Conservation (phyloP, 2,329 filamentous ascomycete species). For the Bisporella sp. region DNA sequence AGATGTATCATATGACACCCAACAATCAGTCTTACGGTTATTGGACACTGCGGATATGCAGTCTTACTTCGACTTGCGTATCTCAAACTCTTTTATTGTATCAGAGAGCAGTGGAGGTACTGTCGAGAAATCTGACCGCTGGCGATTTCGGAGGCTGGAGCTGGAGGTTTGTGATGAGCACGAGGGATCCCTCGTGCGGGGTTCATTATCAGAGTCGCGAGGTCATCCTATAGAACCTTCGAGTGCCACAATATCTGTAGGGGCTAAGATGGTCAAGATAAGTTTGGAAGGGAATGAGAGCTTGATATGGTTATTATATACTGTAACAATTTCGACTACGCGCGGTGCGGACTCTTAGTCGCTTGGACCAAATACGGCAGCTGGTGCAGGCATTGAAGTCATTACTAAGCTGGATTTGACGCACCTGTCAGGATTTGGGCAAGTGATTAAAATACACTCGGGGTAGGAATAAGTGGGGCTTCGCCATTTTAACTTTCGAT, state of each 20-base stretch:
- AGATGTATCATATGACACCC: background rate
- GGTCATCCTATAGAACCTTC: background rate
- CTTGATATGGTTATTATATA: background rate
- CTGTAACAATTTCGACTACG: background rate
- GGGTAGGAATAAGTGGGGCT: too few species aligned
- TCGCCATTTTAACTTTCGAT: too few species aligned
- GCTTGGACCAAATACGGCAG: background rate
- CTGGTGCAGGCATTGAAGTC: conserved; percentile 2
- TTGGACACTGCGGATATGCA: background rate
- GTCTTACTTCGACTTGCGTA: background rate
- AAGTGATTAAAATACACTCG: too few species aligned
- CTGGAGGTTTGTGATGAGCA: background rate
- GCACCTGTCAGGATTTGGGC: too few species aligned
- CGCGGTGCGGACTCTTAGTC: background rate
- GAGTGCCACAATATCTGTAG: background rate
- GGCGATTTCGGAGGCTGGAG: background rate
- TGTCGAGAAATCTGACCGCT: background rate
- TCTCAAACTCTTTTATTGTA: background rate
- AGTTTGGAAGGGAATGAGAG: background rate
- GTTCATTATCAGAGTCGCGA: background rate
- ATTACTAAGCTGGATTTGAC: conserved; percentile 4
- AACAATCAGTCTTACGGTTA: background rate
- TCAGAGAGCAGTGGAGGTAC: background rate
- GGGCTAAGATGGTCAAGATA: background rate
- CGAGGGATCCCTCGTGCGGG: background rate